phyloP scores from a whole-genome alignment of 1,139 yeast species.

The Yamadazyma atlantica region DNA sequence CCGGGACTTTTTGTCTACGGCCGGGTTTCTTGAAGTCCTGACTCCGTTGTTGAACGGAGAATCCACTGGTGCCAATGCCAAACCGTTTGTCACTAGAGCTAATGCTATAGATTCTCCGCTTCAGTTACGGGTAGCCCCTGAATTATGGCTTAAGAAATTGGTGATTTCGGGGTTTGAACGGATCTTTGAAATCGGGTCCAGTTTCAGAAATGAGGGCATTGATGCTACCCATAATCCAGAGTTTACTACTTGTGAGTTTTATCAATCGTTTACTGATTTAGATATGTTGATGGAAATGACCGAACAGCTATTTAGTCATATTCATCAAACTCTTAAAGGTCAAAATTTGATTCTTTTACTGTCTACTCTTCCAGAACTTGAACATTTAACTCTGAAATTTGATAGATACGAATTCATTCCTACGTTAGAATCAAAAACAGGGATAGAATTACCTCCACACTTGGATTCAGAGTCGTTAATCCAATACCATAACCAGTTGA shows the following conservation, averaged over 20 bases:
- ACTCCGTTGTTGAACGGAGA: slow-evolving; percentile 77
- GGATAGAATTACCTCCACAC: slow-evolving; percentile 36
- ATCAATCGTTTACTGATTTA: slow-evolving; percentile 92
- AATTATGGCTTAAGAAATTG: slow-evolving; percentile 83
- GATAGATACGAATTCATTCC: slow-evolving; percentile 59
- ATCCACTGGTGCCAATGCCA: slow-evolving; percentile 88
- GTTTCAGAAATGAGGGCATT: slow-evolving; percentile 92
- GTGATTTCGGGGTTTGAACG: slow-evolving; percentile 82
- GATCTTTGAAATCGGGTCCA: slow-evolving; percentile 83
- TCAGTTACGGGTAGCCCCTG: slow-evolving; percentile 88
- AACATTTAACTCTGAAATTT: slow-evolving; percentile 19
- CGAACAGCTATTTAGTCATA: slow-evolving; percentile 50
- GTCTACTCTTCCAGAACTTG: slow-evolving; percentile 17
- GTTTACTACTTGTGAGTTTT: slow-evolving; percentile 96
- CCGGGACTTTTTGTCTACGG: slow-evolving; percentile 52
- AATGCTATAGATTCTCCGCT: slow-evolving; percentile 32
- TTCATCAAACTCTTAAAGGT: slow-evolving; percentile 25
- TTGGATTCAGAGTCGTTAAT: slow-evolving; percentile 39
- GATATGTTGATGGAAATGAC: slow-evolving; percentile 73
- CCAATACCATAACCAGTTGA: slow-evolving; percentile 31
- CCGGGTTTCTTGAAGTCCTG: slow-evolving; percentile 76
- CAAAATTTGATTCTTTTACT: slow-evolving; percentile 12
- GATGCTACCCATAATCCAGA: slow-evolving; percentile 98
- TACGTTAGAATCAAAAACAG: slow-evolving; percentile 50
- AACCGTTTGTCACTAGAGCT: slow-evolving; percentile 67